These are phyloP conservation scores for Trametes sanguinea DNA, from an alignment of 768 basidiomycete species.

Conservation along the genomic window DNA sequence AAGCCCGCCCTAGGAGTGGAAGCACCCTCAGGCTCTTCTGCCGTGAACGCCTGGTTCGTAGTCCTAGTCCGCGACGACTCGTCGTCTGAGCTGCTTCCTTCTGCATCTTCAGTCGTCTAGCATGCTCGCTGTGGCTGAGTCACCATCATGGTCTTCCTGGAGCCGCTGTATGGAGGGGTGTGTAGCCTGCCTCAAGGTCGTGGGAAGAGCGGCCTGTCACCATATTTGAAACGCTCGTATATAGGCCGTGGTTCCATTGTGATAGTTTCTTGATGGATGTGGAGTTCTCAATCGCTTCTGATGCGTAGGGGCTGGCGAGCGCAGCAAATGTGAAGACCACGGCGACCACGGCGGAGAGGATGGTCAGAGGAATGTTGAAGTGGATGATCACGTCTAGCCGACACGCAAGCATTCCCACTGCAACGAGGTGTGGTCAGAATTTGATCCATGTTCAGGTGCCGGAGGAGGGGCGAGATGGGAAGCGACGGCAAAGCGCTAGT, in stretches of 20 bases:
- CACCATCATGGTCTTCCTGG: constrained; percentile 12
- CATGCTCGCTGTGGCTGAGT: neutral
- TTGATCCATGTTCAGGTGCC: neutral
- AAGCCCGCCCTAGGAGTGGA: neutral
- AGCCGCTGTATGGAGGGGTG: constrained; percentile 15
- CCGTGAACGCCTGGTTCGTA: neutral
- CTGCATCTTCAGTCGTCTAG: constrained; percentile 16
- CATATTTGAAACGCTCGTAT: constrained; percentile 4
- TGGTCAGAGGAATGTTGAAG: constrained; percentile 27
- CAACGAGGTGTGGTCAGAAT: neutral
- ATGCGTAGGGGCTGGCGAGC: constrained; percentile 27
- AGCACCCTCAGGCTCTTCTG: neutral
- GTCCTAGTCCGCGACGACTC: neutral
- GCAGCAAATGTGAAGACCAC: constrained; percentile 33
- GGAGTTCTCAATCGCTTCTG: constrained; percentile 25
- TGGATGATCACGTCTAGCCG: constrained; percentile 29
- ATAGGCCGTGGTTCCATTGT: constrained; percentile 8
- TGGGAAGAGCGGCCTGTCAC: neutral
- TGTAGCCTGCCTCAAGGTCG: constrained; percentile 26
- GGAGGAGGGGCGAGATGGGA: neutral
- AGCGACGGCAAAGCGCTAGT: neutral
- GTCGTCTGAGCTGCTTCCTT: constrained; percentile 10
- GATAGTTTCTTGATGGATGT: neutral
- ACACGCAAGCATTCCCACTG: constrained; percentile 35
- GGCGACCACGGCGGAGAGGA: constrained; percentile 31